A percentile compares a stretch with the other conserved stretches of the same genome.
Evolutionary conservation across 2,329 filamentous ascomycete genomes (phyloP).

Genomic region (Leptographium wingfieldii): DNA sequence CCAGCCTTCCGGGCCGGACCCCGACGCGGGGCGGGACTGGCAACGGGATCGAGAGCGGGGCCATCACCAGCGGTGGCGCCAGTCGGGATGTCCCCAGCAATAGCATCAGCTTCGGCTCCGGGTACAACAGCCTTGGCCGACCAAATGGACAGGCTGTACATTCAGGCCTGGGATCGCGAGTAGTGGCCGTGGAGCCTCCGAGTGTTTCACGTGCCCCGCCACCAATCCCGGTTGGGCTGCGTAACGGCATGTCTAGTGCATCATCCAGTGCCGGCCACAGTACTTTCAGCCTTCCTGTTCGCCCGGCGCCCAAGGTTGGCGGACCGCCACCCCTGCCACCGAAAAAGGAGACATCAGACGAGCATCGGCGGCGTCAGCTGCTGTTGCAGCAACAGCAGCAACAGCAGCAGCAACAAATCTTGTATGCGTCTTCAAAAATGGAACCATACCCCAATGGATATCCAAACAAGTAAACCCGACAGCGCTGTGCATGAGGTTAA

Average conservation of each 20-base stretch:
- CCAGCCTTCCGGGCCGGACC: conserved; percentile 33
- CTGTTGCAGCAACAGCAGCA: conserved; percentile 4
- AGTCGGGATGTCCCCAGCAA: background rate
- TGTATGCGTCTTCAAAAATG: conserved; percentile 8
- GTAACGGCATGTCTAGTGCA: conserved; percentile 8
- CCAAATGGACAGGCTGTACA: conserved; percentile 31
- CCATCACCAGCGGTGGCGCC: background rate
- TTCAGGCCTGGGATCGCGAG: conserved; percentile 40
- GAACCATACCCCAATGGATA: conserved; percentile 18
- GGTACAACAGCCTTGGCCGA: conserved; percentile 31
- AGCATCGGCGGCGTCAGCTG: conserved; percentile 25
- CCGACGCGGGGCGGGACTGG: conserved; percentile 24
- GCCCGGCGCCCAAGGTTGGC: conserved; percentile 46
- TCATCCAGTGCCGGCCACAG: conserved; percentile 27
- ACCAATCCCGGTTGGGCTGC: conserved; percentile 11
- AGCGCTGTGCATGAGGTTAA: background rate
- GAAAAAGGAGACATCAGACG: conserved; percentile 42
- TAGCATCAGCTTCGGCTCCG: conserved; percentile 8
- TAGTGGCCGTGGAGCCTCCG: conserved; percentile 13
- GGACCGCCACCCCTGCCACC: conserved; percentile 44
- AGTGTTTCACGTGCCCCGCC: conserved; percentile 22
- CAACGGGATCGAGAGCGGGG: background rate
- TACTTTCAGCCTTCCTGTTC: conserved; percentile 52
- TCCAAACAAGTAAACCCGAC: conserved; percentile 14
- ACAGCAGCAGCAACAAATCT: background rate